Conservation (phyloP, 352 stramenopile genomes). For the Achlya hypogyna region DNA sequence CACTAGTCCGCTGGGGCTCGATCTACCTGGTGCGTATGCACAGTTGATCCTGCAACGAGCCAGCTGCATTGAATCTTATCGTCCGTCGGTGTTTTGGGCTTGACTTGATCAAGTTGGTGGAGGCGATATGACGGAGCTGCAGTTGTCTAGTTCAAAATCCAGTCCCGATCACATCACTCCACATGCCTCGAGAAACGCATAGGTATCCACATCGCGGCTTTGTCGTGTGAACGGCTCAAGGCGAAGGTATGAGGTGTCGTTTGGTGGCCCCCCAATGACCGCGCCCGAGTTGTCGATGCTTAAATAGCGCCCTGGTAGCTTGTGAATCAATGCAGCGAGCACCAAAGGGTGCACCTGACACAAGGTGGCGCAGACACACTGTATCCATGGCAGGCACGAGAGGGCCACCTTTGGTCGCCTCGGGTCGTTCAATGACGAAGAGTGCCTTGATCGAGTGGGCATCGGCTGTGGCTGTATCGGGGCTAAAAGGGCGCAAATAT, state of each 20-base stretch:
- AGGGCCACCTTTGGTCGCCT: background rate
- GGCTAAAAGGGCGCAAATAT: background rate
- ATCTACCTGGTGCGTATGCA: constrained; percentile 4
- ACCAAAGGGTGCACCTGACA: background rate
- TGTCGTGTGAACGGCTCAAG: background rate
- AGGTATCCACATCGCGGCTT: background rate
- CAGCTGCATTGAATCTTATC: background rate
- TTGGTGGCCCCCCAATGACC: too few species aligned
- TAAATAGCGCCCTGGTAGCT: too few species aligned
- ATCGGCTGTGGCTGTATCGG: background rate
- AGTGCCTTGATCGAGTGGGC: background rate
- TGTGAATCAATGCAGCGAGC: too few species aligned
- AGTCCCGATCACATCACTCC: background rate
- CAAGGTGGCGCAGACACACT: constrained; percentile 4
- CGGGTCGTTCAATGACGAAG: background rate
- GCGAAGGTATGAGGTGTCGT: too few species aligned
- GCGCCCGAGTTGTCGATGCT: too few species aligned
- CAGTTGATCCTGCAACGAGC: background rate
- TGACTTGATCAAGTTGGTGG: constrained; percentile 1
- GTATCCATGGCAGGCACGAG: background rate
- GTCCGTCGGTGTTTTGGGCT: background rate
- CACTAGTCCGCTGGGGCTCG: background rate
- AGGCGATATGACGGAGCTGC: background rate
- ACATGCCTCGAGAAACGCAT: background rate
- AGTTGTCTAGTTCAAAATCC: background rate